A percentile compares a stretch with the other conserved stretches of the same genome.
Conservation (phyloP, 805 yeast genomes). For the Nakazawaea sp. region DNA sequence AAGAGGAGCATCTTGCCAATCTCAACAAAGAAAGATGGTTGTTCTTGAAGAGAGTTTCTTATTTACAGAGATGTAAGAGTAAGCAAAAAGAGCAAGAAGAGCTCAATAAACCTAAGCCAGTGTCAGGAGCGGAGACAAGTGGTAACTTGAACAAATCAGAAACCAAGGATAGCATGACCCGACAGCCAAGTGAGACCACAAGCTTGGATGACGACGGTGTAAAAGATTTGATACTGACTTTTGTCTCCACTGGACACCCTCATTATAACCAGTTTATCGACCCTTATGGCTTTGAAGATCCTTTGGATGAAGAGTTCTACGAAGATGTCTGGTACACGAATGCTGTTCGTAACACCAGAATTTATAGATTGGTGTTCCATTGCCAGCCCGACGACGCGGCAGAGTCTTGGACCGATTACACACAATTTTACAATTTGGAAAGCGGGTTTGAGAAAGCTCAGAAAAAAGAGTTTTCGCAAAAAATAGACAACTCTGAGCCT, state of each 20-base stretch:
- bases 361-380: constrained; percentile 82
- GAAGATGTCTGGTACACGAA: constrained; percentile 80
- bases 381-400: constrained; percentile 94
- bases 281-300: constrained; percentile 87
- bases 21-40: constrained; percentile 59
- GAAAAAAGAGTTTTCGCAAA: constrained; percentile 14
- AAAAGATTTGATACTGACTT: constrained; percentile 28
- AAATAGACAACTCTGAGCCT: background rate
- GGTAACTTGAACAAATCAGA: constrained; percentile 3
- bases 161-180: constrained; percentile 4
- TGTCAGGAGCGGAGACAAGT: no score
- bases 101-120: constrained; percentile 28
- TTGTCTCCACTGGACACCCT: constrained; percentile 30
- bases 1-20: constrained; percentile 33
- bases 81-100: constrained; percentile 33
- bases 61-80: constrained; percentile 60
- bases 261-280: constrained; percentile 46
- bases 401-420: constrained; percentile 85
- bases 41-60: constrained; percentile 62
- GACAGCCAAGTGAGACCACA: constrained; percentile 3
- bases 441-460: constrained; percentile 45
- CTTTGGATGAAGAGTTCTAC: constrained; percentile 71
- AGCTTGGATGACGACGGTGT: constrained; percentile 36
- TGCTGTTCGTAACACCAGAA: constrained; percentile 76
- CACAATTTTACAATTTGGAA: constrained; percentile 53